These are phyloP conservation scores for Globisporangium radiosum DNA, from an alignment of 352 stramenopile genomes.

Conservation along the genomic window DNA sequence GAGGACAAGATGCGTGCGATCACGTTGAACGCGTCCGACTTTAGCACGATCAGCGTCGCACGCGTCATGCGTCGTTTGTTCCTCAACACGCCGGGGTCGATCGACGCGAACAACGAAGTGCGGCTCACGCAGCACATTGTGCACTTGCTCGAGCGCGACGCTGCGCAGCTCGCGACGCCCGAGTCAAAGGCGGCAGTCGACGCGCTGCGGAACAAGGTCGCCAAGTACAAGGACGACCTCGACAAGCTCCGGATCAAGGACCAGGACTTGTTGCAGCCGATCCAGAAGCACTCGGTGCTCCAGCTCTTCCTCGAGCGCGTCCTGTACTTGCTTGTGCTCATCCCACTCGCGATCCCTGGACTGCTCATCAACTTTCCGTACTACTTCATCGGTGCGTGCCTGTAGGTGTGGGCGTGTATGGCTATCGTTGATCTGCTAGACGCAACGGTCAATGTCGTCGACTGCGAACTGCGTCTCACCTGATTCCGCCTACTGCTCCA, in stretches of 20 bases:
- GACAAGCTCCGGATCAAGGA: constrained; percentile 60
- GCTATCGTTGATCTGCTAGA: too few relatives aligned
- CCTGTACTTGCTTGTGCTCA: constrained; percentile 57
- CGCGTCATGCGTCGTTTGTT: constrained; percentile 64
- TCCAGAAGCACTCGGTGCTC: constrained; percentile 45
- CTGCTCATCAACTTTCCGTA: constrained; percentile 72
- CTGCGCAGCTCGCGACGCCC: constrained; percentile 15
- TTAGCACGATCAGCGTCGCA: constrained; percentile 50
- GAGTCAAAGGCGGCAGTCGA: constrained; percentile 30
- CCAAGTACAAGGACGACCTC: constrained; percentile 51
- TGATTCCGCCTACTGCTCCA: background rate
- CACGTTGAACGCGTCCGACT: constrained; percentile 61
- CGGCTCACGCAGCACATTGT: constrained; percentile 75
- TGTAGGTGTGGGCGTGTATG: background rate
- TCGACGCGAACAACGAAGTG: constrained; percentile 67
- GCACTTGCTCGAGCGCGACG: constrained; percentile 49
- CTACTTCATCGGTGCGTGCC: constrained; percentile 64
- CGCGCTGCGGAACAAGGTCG: constrained; percentile 40
- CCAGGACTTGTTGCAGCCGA: constrained; percentile 48
- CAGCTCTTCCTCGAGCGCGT: constrained; percentile 61
- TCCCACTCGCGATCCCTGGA: constrained; percentile 58
- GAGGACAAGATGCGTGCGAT: constrained; percentile 39
- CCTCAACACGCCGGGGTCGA: constrained; percentile 48
- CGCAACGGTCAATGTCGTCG: background rate
- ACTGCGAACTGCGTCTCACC: background rate